phyloP scores from a whole-genome alignment of 192 early-diverging fungal genomes.

The Dissophora ornata region DNA sequence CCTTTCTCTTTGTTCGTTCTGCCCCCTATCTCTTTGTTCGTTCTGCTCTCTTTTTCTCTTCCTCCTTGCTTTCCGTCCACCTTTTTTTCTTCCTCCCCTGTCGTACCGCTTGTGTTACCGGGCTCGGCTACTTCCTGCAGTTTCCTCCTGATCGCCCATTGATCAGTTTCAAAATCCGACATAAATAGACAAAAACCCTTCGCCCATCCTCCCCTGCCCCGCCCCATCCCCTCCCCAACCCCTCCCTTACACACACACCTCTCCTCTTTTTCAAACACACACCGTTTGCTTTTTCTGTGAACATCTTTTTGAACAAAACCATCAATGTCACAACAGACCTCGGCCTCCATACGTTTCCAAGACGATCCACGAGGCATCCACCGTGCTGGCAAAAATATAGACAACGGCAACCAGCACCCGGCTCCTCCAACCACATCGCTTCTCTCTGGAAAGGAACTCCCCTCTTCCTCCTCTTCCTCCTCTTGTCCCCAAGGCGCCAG shows the following conservation, averaged over 20 bases:
- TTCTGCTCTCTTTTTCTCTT: too few relatives aligned
- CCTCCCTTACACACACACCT: too few relatives aligned
- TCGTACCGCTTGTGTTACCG: not conserved
- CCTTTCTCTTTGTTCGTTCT: too few relatives aligned
- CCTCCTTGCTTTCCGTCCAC: not conserved
- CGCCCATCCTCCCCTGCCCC: too few relatives aligned
- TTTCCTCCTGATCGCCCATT: not conserved
- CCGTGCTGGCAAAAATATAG: not conserved
- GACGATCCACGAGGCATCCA: not conserved
- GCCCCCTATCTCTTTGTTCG: too few relatives aligned
- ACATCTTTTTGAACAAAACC: too few relatives aligned
- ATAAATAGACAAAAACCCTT: too few relatives aligned
- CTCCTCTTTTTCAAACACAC: too few relatives aligned
- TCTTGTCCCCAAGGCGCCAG: not conserved
- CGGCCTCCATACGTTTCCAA: slow-evolving; percentile 9
- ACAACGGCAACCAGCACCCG: not conserved
- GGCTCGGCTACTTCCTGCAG: not conserved
- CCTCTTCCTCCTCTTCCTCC: not conserved
- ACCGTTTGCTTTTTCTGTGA: too few relatives aligned
- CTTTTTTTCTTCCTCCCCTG: too few relatives aligned
- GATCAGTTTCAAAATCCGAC: too few relatives aligned
- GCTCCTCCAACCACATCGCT: not conserved
- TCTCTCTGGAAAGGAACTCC: not conserved
- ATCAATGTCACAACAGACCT: slow-evolving; percentile 4
- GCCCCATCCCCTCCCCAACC: too few relatives aligned